Evolutionary conservation across 2,329 filamentous ascomycete genomes (phyloP), one percentile per base, ranked within the genome.

Genomic region (Elsinoe ampelina): DNA sequence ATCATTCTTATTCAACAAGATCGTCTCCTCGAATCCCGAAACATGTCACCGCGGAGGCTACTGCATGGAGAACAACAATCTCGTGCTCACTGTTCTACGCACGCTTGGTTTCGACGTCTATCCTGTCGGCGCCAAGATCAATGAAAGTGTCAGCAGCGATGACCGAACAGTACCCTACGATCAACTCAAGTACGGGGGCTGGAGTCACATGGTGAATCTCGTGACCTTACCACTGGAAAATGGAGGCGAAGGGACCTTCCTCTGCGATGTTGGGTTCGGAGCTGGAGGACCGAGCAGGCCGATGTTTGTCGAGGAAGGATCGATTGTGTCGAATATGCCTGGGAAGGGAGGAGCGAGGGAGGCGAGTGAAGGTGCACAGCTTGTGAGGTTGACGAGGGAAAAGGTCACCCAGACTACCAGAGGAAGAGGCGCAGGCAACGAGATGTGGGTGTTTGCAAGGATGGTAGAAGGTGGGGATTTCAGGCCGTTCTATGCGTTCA

Each of bases 401-500:
- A n/a, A 17, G 17, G n/a, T 41, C 12, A 20, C 19, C 2, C 34
- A 39, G 17, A 38, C 48, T 7, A 52, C 48, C 1, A 20, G 32
- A 15, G 48, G 48, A 43, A 66, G 62, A 1, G 70, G 72, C 42
- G 60, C 63, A 5, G 63, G 66, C 11, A 58, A 61, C 12, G 58
- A 64, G 41, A 58, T 75, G 3, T 76, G 74, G 74, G 70, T 74
- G 8, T 75, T 71, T 54, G 70, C 75, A 58, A 64, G 64, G 61
- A 67, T 15, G 64, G 57, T 57, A 10, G 54, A 68, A 0, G 70
- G 76, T 0, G 71, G 69, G 47, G 72, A 73, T 1, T 90, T 84
- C 81, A 72, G 76, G 19, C 72, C 79, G 1, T 78, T 76, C 48
- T 88, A 87, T 67, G 80, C 77, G 59, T 90, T 89, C 67, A 77